Base-by-base conservation (phyloP, 192 early-diverging fungal species). In the Dissophora globulifera region DNA sequence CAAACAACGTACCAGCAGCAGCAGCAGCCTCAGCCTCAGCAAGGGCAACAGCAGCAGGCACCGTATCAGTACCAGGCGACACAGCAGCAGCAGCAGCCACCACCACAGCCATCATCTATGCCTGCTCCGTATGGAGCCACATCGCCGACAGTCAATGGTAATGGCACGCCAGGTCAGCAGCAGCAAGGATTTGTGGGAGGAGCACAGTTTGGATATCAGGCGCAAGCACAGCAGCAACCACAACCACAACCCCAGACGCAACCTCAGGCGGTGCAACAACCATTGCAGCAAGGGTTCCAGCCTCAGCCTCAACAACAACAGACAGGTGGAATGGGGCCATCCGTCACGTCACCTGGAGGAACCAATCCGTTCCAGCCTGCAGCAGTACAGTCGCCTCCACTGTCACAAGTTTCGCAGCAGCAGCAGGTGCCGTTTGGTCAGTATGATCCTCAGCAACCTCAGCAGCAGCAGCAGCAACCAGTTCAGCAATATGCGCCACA, bases 1-100 rank as follows among this genome's bases (percentile, higher is more conserved):
- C 72, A 76, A 52, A 9, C 42, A 7, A 50, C 72, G 33, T 61
- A 56, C 25, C 72, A 67, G 31, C 62, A 6, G 6, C n/a, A 64
- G 17, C 57, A 64, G 19, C 62, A 45, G 32, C 65, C 56, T 11
- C 66, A 50, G 29, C 55, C 22, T 17, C 67, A 55, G 2, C 58
- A 45, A 20, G 58, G 45, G 17, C 56, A 22, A 8, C 61, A 57
- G 23, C 54, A 40, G 32, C 65, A 58, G 46, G 10, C 41, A 5
- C 54, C 45, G 4, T 41, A 47, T 22, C 62, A 52, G 11, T 55
- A 55, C 27, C 61, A 63, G 40, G 22, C 59, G 19, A 35, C 31
- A 5, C 61, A 52, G 31, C 27, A 38, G 8, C 26, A 25, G 49
- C 60, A 53, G 42, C 25, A n/a, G n/a, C n/a, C n/a, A n/a, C n/a